A percentile compares a stretch with the other conserved stretches of the same genome.
phyloP scores from a whole-genome alignment of 2,329 filamentous ascomycete genomes.

The Apiospora koreana region DNA sequence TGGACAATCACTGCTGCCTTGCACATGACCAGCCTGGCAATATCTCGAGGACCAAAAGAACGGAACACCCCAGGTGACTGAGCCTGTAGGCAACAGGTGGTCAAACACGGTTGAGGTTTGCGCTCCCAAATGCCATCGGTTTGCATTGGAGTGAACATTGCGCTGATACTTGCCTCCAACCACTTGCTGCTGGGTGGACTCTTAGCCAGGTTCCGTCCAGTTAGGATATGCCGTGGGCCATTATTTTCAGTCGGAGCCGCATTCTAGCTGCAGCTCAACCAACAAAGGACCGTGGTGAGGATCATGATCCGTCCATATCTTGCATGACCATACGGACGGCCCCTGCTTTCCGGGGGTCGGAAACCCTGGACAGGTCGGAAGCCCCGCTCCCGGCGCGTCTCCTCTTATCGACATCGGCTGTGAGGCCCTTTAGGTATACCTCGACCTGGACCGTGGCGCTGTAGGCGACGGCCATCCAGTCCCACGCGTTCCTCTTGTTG shows the following conservation, averaged over 20 bases:
- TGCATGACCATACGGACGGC: constrained; percentile 44
- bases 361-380: constrained; percentile 30
- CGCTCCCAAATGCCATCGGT: neutral
- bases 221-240: neutral
- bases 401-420: constrained; percentile 69
- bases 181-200: neutral
- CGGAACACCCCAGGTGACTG: neutral
- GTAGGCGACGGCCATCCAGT: constrained; percentile 83
- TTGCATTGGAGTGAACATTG: neutral
- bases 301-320: constrained; percentile 27
- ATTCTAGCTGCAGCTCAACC: constrained; percentile 15
- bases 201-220: neutral
- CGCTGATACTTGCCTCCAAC: neutral
- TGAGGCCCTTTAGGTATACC: constrained; percentile 78
- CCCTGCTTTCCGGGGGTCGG: constrained; percentile 37
- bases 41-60: neutral
- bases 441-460: constrained; percentile 81
- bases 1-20: neutral
- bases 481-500: constrained; percentile 70
- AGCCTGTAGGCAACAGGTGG: neutral
- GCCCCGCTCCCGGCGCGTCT: constrained; percentile 42
- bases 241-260: neutral
- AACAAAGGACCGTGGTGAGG: constrained; percentile 35
- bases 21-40: neutral
- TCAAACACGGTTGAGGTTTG: neutral